These are phyloP conservation scores for Suhomyces bribrorum DNA, from an alignment of 1,139 yeast genomes.

Conservation along the genomic window DNA sequence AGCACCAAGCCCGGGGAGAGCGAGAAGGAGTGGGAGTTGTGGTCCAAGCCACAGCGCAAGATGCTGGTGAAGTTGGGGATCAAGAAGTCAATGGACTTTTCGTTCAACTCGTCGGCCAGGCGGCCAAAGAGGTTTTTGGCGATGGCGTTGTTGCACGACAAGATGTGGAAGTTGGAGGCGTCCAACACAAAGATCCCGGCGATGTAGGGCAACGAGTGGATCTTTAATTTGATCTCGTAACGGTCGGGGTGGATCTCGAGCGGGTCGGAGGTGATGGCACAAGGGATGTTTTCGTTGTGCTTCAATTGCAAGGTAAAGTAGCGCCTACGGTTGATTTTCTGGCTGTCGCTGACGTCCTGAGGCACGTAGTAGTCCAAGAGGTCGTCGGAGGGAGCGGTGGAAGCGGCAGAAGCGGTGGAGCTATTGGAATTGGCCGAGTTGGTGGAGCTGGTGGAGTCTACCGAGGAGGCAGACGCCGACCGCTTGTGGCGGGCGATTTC, in stretches of 20 bases:
- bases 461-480: constrained; percentile 3
- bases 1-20: constrained; percentile 60
- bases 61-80: constrained; percentile 67
- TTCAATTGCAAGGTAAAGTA: constrained; percentile 61
- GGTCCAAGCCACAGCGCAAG: constrained; percentile 48
- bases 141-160: constrained; percentile 77
- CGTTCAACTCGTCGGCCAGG: constrained; percentile 47
- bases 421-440: no score
- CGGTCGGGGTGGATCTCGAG: constrained; percentile 43
- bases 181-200: constrained; percentile 84
- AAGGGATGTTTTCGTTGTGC: constrained; percentile 53
- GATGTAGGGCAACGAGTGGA: constrained; percentile 80
- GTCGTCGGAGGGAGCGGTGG: no score
- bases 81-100: constrained; percentile 53
- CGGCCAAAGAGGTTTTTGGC: constrained; percentile 78
- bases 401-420: no score
- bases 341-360: constrained; percentile 40
- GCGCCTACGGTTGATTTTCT: constrained; percentile 54
- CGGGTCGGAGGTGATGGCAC: constrained; percentile 68
- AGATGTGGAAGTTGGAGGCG: constrained; percentile 43
- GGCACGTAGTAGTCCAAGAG: constrained; percentile 17
- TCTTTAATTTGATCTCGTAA: constrained; percentile 52
- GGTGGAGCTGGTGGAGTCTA: no score
- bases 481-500: constrained; percentile 13
- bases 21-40: constrained; percentile 37